Evolutionary conservation across 495 filamentous ascomycete species (phyloP).

Genomic region (Aspergillus indologenus): DNA sequence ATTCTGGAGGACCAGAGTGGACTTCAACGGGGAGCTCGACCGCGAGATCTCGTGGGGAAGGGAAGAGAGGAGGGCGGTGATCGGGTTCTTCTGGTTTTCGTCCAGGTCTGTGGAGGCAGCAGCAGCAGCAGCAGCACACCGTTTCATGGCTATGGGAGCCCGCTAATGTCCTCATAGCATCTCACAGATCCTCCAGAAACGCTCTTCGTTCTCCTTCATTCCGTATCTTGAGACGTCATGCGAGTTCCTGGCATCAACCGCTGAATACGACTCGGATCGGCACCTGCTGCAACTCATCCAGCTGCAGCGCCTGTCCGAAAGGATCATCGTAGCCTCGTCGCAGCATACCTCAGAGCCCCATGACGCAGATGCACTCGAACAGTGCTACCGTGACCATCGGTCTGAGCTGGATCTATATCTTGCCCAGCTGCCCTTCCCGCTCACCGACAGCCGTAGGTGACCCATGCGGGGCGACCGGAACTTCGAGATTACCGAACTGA

Average conservation of each 20-base stretch:
- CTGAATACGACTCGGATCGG: slow-evolving; percentile 16
- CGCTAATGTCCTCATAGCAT: slow-evolving; percentile 9
- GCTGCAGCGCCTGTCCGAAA: slow-evolving; percentile 21
- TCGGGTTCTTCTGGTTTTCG: slow-evolving; percentile 24
- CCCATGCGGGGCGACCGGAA: neutral
- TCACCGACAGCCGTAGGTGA: neutral
- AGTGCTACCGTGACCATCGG: neutral
- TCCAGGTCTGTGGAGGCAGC: slow-evolving; percentile 16
- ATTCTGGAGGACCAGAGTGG: slow-evolving; percentile 4
- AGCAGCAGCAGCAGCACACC: no score
- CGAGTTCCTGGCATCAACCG: slow-evolving; percentile 9
- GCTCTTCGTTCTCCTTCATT: slow-evolving; percentile 12
- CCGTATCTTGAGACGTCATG: slow-evolving; percentile 18
- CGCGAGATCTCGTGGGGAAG: neutral
- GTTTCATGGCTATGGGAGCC: no score
- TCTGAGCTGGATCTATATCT: neutral
- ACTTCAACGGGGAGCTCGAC: neutral
- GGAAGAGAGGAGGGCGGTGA: slow-evolving; percentile 21
- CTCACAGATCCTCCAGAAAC: slow-evolving; percentile 19
- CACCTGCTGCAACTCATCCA: slow-evolving; percentile 19
- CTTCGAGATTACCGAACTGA: no score
- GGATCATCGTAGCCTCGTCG: slow-evolving; percentile 12
- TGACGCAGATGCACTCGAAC: no score
- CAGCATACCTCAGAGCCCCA: no score
- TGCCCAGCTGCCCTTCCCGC: neutral